Evolutionary conservation across 352 stramenopile genomes (phyloP), one percentile per base, ranked within the genome.

Genomic region (Phytophthora cryptogea): DNA sequence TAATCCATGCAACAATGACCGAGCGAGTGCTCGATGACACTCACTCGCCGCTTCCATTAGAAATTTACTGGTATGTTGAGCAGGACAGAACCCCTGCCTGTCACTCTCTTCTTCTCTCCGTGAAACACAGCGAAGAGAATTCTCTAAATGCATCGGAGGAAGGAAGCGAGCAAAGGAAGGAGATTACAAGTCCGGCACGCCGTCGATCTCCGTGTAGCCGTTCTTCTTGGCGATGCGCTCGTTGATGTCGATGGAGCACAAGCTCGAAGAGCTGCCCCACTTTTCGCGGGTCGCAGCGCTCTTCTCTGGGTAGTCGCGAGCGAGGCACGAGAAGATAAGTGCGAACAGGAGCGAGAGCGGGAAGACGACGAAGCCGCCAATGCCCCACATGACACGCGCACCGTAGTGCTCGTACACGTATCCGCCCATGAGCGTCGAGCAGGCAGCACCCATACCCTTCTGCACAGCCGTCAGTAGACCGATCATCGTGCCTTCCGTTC

Each of bases 401-500:
- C 80, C 80, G 49, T 76, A 88, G 23, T 78, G 65, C 33, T 92
- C 60, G 59, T 92, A 92, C 51, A 90, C 67, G 69, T 83, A 90
- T 16, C 83, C 83, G 28, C 83, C 83, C 54, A 82, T 69, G 8
- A 92, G 67, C 16, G 80, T 89, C 27, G 80, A 82, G 30, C 70
- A 68, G 13, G 74, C 83, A 45, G 78, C 75, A 8, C 79, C 83
- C 40, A 90, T 69, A 9, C 83, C 80, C 52, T 88, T 92, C 53
- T 88, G 80, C 31, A 90, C 68, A 13, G 83, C 70, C 8, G 72
- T 78, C 47, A 90, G 61, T 26, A 89, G 35, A 0, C 80, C 80
- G 46, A 92, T 90, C 80, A 90, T 89, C 26, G 78, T 89, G 31
- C 80, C 80, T 63, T 92, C 68, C 2, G 78, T 90, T 17, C 83